Evolutionary conservation across 257 asterid genomes (phyloP), one percentile per base, ranked within the genome.

Genomic region (Nicotiana otophora): DNA sequence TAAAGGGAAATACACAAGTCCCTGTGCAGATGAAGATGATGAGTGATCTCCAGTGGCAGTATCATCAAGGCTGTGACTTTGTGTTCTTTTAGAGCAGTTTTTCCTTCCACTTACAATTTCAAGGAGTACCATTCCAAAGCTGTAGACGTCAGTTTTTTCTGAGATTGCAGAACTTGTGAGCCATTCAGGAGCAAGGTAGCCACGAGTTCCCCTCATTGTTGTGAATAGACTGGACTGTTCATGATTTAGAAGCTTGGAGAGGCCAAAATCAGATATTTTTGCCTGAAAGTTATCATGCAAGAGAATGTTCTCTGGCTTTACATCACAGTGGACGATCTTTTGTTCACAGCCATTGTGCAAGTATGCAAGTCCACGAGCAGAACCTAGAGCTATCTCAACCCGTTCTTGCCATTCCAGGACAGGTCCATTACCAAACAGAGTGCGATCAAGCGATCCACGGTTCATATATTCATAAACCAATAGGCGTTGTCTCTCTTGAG

Each of bases 141-240:
- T 90, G 68, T 94, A 94, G 5, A 94, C 94, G n/a, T 94, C 98
- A 2, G 97, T 91, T 78, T 92, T 94, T 17, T 94, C 94, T 2
- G 97, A 90, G 67, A 94, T 82, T 5, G 95, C 90, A 0, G 97
- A 94, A 81, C 90, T 90, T 9, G 97, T 92, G 34, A 91, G 96
- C 97, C 97, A 91, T 82, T 94, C 96, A 0, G 98, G 98, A 19
- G 97, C 98, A 8, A 92, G 94, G 28, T 94, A 92, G 1, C 98
- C 97, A 1, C 97, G 91, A 1, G 97, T 94, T 36, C 97, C 98
- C 81, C 98, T 88, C 98, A 94, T 91, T 0, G 98, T 94, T 34
- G 96, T 90, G 87, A 91, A 84, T 54, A 84, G 83, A 70, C 91
- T 84, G 17, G 97, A 91, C 28, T 92, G 90, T 54, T 90, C 95